phyloP scores from a whole-genome alignment of 768 basidiomycete genomes.

The Macrocybe gigantea region DNA sequence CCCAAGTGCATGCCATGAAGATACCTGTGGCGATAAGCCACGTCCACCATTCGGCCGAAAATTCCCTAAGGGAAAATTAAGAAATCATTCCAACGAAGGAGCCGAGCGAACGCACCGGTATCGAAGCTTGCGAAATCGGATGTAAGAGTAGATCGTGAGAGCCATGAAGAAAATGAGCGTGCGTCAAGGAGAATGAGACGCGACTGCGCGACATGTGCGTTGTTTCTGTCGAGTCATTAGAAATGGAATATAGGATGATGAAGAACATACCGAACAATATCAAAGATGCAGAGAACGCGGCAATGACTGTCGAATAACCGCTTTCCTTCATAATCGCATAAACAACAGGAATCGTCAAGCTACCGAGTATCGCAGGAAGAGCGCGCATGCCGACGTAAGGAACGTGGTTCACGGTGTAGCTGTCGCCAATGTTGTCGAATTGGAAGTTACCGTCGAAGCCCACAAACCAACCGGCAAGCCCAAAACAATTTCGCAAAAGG shows the following conservation, averaged over 20 bases:
- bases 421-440: slow-evolving; percentile 95
- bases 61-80: slow-evolving; percentile 51
- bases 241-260: background rate
- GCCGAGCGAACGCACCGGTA: slow-evolving; percentile 52
- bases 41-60: slow-evolving; percentile 87
- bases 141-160: slow-evolving; percentile 86
- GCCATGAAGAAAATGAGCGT: slow-evolving; percentile 94
- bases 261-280: slow-evolving; percentile 76
- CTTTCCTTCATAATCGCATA: slow-evolving; percentile 98
- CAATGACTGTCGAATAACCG: slow-evolving; percentile 88
- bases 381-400: slow-evolving; percentile 93
- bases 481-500: slow-evolving; percentile 94
- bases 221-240: slow-evolving; percentile 48
- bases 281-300: slow-evolving; percentile 83
- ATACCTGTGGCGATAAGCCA: slow-evolving; percentile 89
- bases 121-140: slow-evolving; percentile 91
- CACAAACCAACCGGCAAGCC: slow-evolving; percentile 91
- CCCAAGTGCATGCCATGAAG: slow-evolving; percentile 95
- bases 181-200: slow-evolving; percentile 92
- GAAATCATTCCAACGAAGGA: slow-evolving; percentile 2
- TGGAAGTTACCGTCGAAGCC: slow-evolving; percentile 93
- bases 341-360: slow-evolving; percentile 84
- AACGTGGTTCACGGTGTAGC: slow-evolving; percentile 79
- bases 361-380: slow-evolving; percentile 86
- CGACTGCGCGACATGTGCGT: slow-evolving; percentile 93